phyloP scores from a whole-genome alignment of 2,329 filamentous ascomycete species.

The Dactylellina haptotyla region DNA sequence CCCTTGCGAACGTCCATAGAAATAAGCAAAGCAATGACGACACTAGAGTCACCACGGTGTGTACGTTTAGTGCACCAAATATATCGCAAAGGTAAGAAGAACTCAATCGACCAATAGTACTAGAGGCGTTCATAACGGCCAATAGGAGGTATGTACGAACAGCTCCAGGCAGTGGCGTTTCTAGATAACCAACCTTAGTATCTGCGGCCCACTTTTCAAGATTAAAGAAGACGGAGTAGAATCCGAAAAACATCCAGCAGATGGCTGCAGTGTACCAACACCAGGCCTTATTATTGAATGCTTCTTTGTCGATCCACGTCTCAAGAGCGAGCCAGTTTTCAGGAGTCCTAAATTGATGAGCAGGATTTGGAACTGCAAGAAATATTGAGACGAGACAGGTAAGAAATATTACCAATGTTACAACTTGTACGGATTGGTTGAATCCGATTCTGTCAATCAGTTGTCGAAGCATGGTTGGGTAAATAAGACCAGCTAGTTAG shows the following conservation, averaged over 20 bases:
- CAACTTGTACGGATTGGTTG: slow-evolving; percentile 33
- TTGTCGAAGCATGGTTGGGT: slow-evolving; percentile 47
- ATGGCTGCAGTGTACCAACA: slow-evolving; percentile 46
- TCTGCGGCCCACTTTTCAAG: slow-evolving; percentile 44
- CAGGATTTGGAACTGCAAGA: slow-evolving; percentile 39
- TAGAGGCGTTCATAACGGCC: slow-evolving; percentile 49
- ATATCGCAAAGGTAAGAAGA: slow-evolving; percentile 48
- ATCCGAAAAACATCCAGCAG: slow-evolving; percentile 51
- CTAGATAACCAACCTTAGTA: slow-evolving; percentile 35
- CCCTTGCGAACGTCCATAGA: slow-evolving; percentile 44
- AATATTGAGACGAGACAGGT: slow-evolving; percentile 47
- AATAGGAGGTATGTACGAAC: slow-evolving; percentile 42
- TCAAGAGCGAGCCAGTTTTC: slow-evolving; percentile 21
- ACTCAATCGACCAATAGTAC: slow-evolving; percentile 49
- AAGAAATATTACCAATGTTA: slow-evolving; percentile 15
- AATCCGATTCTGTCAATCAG: slow-evolving; percentile 42
- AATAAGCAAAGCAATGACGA: slow-evolving; percentile 47
- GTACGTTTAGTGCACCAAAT: slow-evolving; percentile 49
- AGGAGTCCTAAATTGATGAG: slow-evolving; percentile 37
- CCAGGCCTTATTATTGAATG: slow-evolving; percentile 39
- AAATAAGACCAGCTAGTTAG: slow-evolving; percentile 37
- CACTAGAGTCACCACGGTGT: slow-evolving; percentile 25
- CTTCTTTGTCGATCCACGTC: slow-evolving; percentile 42
- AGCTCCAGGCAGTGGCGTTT: slow-evolving; percentile 22
- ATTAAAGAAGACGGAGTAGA: slow-evolving; percentile 52